Evolutionary conservation across 108 stramenopile species (phyloP).

Genomic region (Epithemia pelagica): DNA sequence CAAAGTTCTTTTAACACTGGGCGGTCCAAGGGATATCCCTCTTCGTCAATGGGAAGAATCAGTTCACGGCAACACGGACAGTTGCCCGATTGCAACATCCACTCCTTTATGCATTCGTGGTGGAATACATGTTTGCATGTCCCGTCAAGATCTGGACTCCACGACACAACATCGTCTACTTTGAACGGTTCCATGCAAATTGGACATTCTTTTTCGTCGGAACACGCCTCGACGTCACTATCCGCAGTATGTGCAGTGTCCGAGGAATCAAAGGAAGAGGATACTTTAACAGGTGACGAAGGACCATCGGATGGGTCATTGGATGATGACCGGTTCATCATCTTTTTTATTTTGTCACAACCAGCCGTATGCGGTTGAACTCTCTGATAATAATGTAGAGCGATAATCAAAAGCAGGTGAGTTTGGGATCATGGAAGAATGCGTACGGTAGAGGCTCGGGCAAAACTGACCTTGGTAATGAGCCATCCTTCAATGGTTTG

Average conservation of each 20-base stretch:
- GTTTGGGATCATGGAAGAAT: too few species aligned
- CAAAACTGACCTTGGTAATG: slow-evolving; percentile 24
- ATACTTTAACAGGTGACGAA: neutral
- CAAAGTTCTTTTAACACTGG: neutral
- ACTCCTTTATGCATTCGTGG: slow-evolving; percentile 42
- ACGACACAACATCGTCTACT: slow-evolving; percentile 38
- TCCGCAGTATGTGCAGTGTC: slow-evolving; percentile 1
- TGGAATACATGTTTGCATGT: slow-evolving; percentile 55
- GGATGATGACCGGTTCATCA: too few species aligned
- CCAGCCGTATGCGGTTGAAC: neutral
- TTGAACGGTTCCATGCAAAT: slow-evolving; percentile 47
- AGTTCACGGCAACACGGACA: slow-evolving; percentile 42
- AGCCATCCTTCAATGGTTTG: slow-evolving; percentile 39
- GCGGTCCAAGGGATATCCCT: neutral
- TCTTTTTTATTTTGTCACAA: too few species aligned
- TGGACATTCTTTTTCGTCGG: slow-evolving; percentile 20
- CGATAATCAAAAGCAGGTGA: too few species aligned
- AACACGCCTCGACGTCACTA: neutral
- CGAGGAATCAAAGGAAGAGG: neutral
- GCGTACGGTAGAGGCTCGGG: too few species aligned
- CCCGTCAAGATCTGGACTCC: slow-evolving; percentile 19
- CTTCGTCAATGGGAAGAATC: slow-evolving; percentile 30
- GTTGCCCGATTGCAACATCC: slow-evolving; percentile 23
- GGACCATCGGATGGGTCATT: neutral
- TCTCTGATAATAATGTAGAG: neutral